Base-by-base conservation (phyloP, 371 early-diverging fungal species). In the Apophysomyces elegans region DNA sequence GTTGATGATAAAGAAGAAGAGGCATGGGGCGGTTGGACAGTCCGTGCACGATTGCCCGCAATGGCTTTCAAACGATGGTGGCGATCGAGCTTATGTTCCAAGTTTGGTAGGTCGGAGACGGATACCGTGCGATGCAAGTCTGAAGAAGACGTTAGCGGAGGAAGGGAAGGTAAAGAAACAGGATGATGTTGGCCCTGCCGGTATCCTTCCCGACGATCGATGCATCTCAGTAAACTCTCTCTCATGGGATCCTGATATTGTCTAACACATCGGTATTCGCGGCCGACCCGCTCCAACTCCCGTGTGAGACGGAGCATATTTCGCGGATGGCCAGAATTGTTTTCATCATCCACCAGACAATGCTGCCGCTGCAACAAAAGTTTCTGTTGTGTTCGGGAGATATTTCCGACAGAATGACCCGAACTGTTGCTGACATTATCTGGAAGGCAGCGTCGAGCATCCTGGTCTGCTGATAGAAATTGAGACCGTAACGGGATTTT, bases 301-400 rank as follows among this genome's bases (percentile, higher is more conserved):
- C 76, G 70, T 0, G 80, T 80, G n/a, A 84, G 50, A n/a, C 74
- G 74, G 44, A 80, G 60, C 73, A 76, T 79, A 62, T 84, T 84
- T 8, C 76, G 76, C 7, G 84, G 81, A 61, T 84, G 79, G 26
- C 66, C 68, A 4, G 78, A 63, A 41, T 71, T 72, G 57, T 74
- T 79, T 62, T 79, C 84, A 60, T 83, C 80, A 36, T 75, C 77
- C 0, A 74, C 71, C 5, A 78, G 58, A 36, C 72, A 73, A 47
- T 79, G 78, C 63, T 84, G 78, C 14, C 80, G 43, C 62, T 81
- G 81, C n/a, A 84, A 59, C 39, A 79, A 58, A 5, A 81, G 59
- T 43, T 84, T 84, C 46, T 81, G 79, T 59, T 84, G 84, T 39
- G 81, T 79, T 64, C 84, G 78, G 37, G 81, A 71, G 39, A 79